Evolutionary conservation across 371 early-diverging fungal species (phyloP).

Genomic region (Apophysomyces trapeziformis): DNA sequence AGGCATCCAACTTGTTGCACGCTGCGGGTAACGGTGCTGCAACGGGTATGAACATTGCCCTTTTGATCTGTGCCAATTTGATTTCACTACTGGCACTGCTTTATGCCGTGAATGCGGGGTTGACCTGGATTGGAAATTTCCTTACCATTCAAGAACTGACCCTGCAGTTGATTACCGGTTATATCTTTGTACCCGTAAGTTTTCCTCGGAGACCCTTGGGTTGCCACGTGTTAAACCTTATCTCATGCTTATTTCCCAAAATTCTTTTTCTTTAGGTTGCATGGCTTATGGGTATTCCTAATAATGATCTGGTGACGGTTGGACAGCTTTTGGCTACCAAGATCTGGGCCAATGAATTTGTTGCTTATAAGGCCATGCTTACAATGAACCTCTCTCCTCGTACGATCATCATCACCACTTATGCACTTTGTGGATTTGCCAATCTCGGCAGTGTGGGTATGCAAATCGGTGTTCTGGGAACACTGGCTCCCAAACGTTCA

Average conservation of each 20-base stretch:
- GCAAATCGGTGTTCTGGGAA: constrained; percentile 75
- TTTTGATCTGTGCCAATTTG: constrained; percentile 78
- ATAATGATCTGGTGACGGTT: constrained; percentile 54
- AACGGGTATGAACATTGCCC: constrained; percentile 77
- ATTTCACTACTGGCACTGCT: constrained; percentile 79
- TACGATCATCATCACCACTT: constrained; percentile 58
- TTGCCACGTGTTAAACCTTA: neutral
- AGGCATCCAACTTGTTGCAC: constrained; percentile 79
- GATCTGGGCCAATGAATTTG: constrained; percentile 86
- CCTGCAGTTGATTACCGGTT: constrained; percentile 74
- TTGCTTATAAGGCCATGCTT: constrained; percentile 66
- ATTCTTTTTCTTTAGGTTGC: constrained; percentile 45
- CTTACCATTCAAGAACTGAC: constrained; percentile 65
- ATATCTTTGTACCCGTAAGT: constrained; percentile 71
- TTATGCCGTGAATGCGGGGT: constrained; percentile 67
- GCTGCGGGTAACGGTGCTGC: constrained; percentile 88
- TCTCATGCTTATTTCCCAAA: neutral
- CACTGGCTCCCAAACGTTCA: constrained; percentile 75
- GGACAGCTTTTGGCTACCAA: constrained; percentile 82
- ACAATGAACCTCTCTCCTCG: constrained; percentile 40
- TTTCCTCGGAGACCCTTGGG: neutral
- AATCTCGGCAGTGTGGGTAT: constrained; percentile 85
- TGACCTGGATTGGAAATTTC: constrained; percentile 78
- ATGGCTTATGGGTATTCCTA: constrained; percentile 78
- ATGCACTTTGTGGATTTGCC: constrained; percentile 86